Conservation (phyloP, 805 yeast species). For the Maudiozyma bulderi region DNA sequence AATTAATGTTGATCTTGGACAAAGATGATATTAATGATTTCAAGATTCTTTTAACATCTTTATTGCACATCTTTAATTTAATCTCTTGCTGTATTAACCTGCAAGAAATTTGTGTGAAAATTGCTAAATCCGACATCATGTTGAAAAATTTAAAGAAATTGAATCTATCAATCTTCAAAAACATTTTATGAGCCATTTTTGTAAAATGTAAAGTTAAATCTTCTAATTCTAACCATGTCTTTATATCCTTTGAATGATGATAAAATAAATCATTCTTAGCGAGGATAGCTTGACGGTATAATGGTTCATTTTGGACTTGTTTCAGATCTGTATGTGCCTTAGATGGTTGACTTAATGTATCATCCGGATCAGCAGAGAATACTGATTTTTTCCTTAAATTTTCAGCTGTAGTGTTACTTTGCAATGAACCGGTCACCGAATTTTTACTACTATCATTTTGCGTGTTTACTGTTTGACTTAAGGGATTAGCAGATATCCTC, state of each 20-base stretch:
- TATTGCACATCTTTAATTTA: conserved; percentile 36
- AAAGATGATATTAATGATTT: conserved; percentile 45
- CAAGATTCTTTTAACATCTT: conserved; percentile 39
- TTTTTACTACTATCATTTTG: neutral
- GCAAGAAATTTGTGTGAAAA: conserved; percentile 44
- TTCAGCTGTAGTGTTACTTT: neutral
- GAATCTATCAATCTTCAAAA: conserved; percentile 41
- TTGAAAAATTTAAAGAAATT: conserved; percentile 47
- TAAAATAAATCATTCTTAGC: conserved; percentile 40
- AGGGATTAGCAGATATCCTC: conserved; percentile 14
- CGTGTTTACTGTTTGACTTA: neutral
- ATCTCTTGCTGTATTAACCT: conserved; percentile 47
- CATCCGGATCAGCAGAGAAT: neutral
- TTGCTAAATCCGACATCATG: conserved; percentile 42
- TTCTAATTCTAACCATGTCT: conserved; percentile 48
- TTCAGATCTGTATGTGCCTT: conserved; percentile 1
- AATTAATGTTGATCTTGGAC: conserved; percentile 57
- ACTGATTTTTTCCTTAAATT: neutral
- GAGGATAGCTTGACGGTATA: conserved; percentile 20
- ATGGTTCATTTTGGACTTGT: conserved; percentile 3
- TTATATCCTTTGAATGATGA: conserved; percentile 48
- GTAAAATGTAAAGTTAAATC: conserved; percentile 40
- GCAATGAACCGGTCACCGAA: neutral
- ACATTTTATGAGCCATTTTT: conserved; percentile 40
- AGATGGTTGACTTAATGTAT: neutral